Evolutionary conservation across 441 rosid genomes (phyloP).

Genomic region (Adansonia gregorii): DNA sequence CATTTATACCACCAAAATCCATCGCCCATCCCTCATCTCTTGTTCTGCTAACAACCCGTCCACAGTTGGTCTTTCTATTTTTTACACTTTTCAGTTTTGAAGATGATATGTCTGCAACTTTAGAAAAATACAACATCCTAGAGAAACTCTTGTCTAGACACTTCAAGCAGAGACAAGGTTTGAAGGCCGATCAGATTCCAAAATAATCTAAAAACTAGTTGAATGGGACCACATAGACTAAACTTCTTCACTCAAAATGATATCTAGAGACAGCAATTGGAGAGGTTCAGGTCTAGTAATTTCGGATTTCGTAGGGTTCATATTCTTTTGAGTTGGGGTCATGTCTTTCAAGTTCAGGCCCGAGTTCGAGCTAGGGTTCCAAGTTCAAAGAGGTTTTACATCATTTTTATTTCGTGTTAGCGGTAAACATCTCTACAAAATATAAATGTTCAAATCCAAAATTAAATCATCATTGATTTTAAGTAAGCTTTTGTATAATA

Average conservation of each 20-base stretch:
- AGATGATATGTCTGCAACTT: background rate
- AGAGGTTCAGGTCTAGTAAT: too few species aligned
- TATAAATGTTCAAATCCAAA: too few species aligned
- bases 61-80: background rate
- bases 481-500: too few species aligned
- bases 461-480: too few species aligned
- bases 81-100: background rate
- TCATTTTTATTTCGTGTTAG: too few species aligned
- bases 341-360: too few species aligned
- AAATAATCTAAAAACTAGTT: background rate
- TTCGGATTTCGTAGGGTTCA: too few species aligned
- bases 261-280: background rate
- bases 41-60: background rate
- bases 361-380: too few species aligned
- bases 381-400: too few species aligned
- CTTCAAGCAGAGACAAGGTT: background rate
- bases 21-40: background rate
- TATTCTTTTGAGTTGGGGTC: too few species aligned
- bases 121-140: background rate
- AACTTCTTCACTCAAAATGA: background rate
- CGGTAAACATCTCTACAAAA: too few species aligned
- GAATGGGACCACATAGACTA: background rate
- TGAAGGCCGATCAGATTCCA: background rate
- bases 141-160: background rate
- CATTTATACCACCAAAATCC: background rate